These are phyloP conservation scores for Talaromyces nanjingensis DNA, from an alignment of 495 filamentous ascomycete species.

Conservation along the genomic window DNA sequence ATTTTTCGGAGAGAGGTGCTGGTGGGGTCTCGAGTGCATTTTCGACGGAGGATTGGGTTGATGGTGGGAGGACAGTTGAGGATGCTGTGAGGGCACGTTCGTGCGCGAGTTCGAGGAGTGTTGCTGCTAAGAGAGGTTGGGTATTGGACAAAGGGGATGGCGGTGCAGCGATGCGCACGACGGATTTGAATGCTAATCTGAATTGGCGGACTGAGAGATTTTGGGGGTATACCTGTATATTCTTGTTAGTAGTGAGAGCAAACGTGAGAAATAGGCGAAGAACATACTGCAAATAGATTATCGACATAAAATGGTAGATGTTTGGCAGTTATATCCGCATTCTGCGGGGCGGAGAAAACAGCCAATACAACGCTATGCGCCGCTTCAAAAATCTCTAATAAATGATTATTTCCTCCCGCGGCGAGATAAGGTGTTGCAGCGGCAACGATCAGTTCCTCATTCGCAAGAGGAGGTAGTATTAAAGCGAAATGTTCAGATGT, in stretches of 20 bases:
- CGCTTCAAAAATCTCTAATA: constrained; percentile 81
- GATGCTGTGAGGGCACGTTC: constrained; percentile 56
- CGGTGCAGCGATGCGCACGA: constrained; percentile 79
- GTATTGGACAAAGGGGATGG: constrained; percentile 63
- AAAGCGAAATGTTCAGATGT: constrained; percentile 79
- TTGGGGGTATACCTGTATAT: constrained; percentile 59
- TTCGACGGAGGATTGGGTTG: constrained; percentile 19
- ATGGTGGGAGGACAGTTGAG: constrained; percentile 36
- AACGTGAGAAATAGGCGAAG: neutral
- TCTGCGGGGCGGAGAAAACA: constrained; percentile 72
- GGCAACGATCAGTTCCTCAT: constrained; percentile 66
- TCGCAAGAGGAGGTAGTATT: constrained; percentile 53
- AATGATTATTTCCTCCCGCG: constrained; percentile 50
- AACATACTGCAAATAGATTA: constrained; percentile 62
- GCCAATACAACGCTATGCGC: constrained; percentile 84
- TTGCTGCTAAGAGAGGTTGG: constrained; percentile 70
- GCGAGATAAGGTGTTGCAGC: constrained; percentile 73
- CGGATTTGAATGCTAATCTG: constrained; percentile 83
- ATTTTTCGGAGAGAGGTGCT: constrained; percentile 67
- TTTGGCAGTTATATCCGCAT: constrained; percentile 59
- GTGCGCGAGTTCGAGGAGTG: constrained; percentile 72
- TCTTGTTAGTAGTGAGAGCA: constrained; percentile 12
- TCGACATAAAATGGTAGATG: constrained; percentile 84
- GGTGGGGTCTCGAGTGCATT: constrained; percentile 23
- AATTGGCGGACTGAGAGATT: constrained; percentile 87